A percentile compares a stretch with the other conserved stretches of the same genome.
phyloP scores from a whole-genome alignment of 306 rosid genomes.

The Glycine soja region DNA sequence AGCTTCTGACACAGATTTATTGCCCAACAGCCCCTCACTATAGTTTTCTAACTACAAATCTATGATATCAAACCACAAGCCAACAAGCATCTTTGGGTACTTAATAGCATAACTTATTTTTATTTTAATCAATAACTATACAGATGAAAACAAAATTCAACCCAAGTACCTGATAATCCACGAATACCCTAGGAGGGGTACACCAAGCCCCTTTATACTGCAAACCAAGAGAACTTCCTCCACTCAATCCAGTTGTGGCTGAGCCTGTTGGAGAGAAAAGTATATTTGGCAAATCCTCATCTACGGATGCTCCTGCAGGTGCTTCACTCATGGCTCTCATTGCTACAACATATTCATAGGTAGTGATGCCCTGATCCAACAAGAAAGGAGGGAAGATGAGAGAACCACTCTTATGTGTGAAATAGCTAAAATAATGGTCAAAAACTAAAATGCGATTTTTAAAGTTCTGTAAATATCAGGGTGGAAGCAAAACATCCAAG shows the following conservation, averaged over 20 bases:
- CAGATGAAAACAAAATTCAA: slow-evolving; percentile 26
- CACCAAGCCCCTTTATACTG: slow-evolving; percentile 98
- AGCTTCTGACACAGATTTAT: not conserved
- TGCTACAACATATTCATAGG: slow-evolving; percentile 94
- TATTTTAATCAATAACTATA: slow-evolving; percentile 21
- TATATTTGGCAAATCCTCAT: slow-evolving; percentile 73
- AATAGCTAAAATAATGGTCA: slow-evolving; percentile 34
- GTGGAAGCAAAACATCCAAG: slow-evolving; percentile 25
- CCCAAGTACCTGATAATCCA: slow-evolving; percentile 86
- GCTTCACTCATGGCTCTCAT: slow-evolving; percentile 97
- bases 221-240: slow-evolving; percentile 93
- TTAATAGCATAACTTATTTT: slow-evolving; percentile 22
- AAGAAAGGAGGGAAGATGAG: slow-evolving; percentile 23
- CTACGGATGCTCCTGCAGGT: slow-evolving; percentile 71
- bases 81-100: slow-evolving; percentile 32
- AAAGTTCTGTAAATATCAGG: slow-evolving; percentile 20
- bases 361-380: slow-evolving; percentile 87
- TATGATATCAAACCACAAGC: slow-evolving; percentile 29
- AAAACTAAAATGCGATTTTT: slow-evolving; percentile 23
- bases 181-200: slow-evolving; percentile 95
- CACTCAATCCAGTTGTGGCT: slow-evolving; percentile 96
- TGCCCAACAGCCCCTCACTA: slow-evolving; percentile 4
- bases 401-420: slow-evolving; percentile 31
- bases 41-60: slow-evolving; percentile 28
- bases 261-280: slow-evolving; percentile 89